Evolutionary conservation across 1,139 yeast species (phyloP), one percentile per base, ranked within the genome.

Genomic region (Barnettozyma hawaiiensis): DNA sequence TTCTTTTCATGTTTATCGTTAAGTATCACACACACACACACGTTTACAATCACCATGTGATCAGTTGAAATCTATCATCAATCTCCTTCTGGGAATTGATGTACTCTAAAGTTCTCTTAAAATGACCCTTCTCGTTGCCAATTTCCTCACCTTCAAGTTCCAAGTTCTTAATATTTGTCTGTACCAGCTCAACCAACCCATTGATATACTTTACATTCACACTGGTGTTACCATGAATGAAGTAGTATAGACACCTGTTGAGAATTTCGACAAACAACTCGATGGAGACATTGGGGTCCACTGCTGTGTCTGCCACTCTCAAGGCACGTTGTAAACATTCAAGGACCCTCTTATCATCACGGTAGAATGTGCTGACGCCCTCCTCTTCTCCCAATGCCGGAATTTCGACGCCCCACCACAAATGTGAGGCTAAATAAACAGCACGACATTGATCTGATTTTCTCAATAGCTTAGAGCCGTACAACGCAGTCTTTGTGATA

Each of bases 361-460:
- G 66, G 58, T 67, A 75, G 42, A 62, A 61, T 40, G 63, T 58
- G 9, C 61, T 58, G 27, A 58, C 62, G 38, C 67, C 75, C 44
- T 72, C 76, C 46, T 71, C 74, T 48, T 73, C 76, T 9, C 75
- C 73, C 36, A 68, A 55, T 4, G 69, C 66, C 16, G 75, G 66
- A 33, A 70, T 65, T 51, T 84, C 90, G 18, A 82, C 74, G 62
- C 94, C 85, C 95, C 96, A 89, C 96, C 97, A 92, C 41, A 92
- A 67, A 63, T 92, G 97, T 3, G 96, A 82, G 42, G 96, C 90
- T 42, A 78, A 66, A 58, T 85, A 86, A 7, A 92, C 95, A 0
- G 96, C 81, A 19, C 97, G 77, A 60, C 97, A 90, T 62, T 90
- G 98, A 57, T 90, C 97, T 27, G 92, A 92, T 60, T 90, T 92